Percentiles rank a stretch among this genome's conserved stretches.
phyloP scores from a whole-genome alignment of 805 yeast species.

The Candida ponderosae region DNA sequence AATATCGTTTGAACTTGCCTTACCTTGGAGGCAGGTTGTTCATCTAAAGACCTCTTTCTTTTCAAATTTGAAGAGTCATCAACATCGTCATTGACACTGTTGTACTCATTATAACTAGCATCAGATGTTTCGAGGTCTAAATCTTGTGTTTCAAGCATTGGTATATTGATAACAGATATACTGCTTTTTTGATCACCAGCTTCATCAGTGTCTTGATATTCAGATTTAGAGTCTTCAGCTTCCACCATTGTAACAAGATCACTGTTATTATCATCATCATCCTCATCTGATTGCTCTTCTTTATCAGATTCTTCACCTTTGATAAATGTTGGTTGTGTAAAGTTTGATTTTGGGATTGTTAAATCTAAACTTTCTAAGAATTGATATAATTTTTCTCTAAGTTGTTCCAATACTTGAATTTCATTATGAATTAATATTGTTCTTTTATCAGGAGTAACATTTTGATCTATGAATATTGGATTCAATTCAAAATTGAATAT shows the following conservation, averaged over 20 bases:
- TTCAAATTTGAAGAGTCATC: too few relatives aligned
- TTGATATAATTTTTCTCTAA: conserved; percentile 41
- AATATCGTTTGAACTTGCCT: not conserved
- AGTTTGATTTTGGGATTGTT: conserved; percentile 20
- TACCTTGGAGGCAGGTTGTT: too few relatives aligned
- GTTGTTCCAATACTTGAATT: conserved; percentile 40
- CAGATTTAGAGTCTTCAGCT: conserved; percentile 2
- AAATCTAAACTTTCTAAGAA: conserved; percentile 36
- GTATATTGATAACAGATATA: too few relatives aligned
- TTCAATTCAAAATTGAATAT: conserved; percentile 52
- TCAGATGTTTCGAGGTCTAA: too few relatives aligned
- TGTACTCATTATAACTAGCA: too few relatives aligned
- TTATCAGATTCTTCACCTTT: conserved; percentile 1
- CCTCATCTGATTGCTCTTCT: not conserved
- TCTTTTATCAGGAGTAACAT: conserved; percentile 89
- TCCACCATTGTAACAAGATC: conserved; percentile 5
- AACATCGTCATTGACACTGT: too few relatives aligned
- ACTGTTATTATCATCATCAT: not conserved
- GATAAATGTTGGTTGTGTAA: conserved; percentile 2
- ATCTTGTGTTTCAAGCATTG: too few relatives aligned
- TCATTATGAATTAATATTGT: conserved; percentile 66
- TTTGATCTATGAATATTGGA: conserved; percentile 59
- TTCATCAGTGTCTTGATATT: conserved; percentile 1
- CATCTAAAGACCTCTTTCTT: too few relatives aligned
- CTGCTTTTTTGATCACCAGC: conserved; percentile 6